phyloP scores from a whole-genome alignment of 2,329 filamentous ascomycete genomes.

The Penicillium sp. region DNA sequence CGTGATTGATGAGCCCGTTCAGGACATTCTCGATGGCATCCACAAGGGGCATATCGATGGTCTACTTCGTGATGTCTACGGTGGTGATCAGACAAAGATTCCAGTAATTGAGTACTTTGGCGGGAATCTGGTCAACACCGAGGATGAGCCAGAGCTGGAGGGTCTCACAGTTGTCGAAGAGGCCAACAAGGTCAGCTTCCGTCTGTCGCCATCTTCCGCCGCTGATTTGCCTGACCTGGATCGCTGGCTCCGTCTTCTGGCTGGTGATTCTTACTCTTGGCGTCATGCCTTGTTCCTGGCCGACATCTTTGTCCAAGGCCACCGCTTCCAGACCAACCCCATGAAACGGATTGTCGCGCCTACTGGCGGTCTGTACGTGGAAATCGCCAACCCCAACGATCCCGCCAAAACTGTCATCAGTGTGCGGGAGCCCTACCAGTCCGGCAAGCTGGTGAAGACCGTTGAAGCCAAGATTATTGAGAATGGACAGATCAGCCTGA shows the following conservation, averaged over 20 bases:
- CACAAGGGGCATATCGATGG: constrained; percentile 82
- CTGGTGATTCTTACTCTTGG: constrained; percentile 84
- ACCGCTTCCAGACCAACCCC: constrained; percentile 96
- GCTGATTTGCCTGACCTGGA: constrained; percentile 73
- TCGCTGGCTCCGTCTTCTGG: constrained; percentile 82
- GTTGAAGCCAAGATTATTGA: constrained; percentile 76
- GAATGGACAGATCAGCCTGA: constrained; percentile 78
- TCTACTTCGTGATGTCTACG: constrained; percentile 77
- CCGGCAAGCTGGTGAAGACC: constrained; percentile 82
- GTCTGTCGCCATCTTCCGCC: constrained; percentile 71
- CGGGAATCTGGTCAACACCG: constrained; percentile 70
- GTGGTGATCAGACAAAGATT: constrained; percentile 67
- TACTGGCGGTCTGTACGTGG: constrained; percentile 79
- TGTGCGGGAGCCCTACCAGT: constrained; percentile 81
- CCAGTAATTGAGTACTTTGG: constrained; percentile 94
- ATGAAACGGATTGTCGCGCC: constrained; percentile 89
- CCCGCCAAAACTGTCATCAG: constrained; percentile 78
- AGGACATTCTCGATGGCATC: constrained; percentile 88
- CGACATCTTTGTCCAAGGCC: constrained; percentile 89
- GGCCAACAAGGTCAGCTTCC: constrained; percentile 75
- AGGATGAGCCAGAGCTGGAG: constrained; percentile 74
- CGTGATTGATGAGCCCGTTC: constrained; percentile 85
- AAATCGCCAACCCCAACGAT: constrained; percentile 78
- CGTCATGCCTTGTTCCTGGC: constrained; percentile 90
- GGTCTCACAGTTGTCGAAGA: constrained; percentile 82